Base-by-base conservation (phyloP, 768 basidiomycete species). In the Agrocybe praecox region DNA sequence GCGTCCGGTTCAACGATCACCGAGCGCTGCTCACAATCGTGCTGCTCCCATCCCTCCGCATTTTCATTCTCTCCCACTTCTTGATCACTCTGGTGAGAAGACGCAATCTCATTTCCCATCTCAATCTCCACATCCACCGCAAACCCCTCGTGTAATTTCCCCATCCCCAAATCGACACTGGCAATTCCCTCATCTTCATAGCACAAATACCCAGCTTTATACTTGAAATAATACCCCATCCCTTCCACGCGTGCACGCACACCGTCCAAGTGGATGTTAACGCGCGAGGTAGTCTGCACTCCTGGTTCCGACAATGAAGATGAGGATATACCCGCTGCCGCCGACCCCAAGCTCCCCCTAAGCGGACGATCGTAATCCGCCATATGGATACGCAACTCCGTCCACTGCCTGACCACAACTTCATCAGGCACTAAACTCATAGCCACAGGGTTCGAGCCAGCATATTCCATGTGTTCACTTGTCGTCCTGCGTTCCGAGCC, bases 131-230 rank as follows among this genome's bases (percentile, higher is more conserved):
- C 14, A 49, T 72, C 70, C 3, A 70, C 55, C 3, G 67, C 59
- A 15, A 74, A 58, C 2, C 75, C 74, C 8, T 62, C 55, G 57
- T 64, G 51, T 46, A 61, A 36, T 36, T 51, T 42, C 1, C 59
- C 49, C 59, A 63, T 63, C 11, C 74, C 77, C 15, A 74, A 56
- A 53, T 76, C 70, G 1, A 75, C 65, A 45, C 70, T 73, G 23
- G 75, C 61, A 14, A 75, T 49, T 7, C 77, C 76, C 56, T 76
- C 72, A 46, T 78, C 77, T 22, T 73, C 64, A 56, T 77, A 76
- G 1, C 64, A 62, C 18, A 76, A 19, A 21, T 68, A 23, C 0
- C 54, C 40, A 2, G 68, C 68, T 8, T 58, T 66, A 52, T 74
- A 75, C 42, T 64, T 65, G 64, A 74, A 62, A 49, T 74, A 76